Evolutionary conservation across 1,284 basidiomycete species (phyloP).

Genomic region (Marasmius fiardii): DNA sequence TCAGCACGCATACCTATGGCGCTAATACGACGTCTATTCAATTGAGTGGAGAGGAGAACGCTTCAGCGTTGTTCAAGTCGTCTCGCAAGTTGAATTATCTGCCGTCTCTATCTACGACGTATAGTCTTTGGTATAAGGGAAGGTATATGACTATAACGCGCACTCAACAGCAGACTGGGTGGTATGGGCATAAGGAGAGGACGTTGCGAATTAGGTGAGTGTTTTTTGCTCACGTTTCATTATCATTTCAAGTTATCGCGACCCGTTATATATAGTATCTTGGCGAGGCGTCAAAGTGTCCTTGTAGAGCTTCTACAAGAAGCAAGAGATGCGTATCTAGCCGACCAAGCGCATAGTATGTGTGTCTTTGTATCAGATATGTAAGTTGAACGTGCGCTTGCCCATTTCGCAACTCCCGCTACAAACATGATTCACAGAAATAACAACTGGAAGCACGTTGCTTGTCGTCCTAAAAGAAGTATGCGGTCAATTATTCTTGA

Average conservation of each 20-base stretch:
- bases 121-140: slow-evolving; percentile 47
- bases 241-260: neutral
- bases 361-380: slow-evolving; percentile 52
- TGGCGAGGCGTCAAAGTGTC: slow-evolving; percentile 43
- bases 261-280: slow-evolving; percentile 35
- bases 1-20: slow-evolving; percentile 42
- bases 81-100: slow-evolving; percentile 42
- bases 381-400: slow-evolving; percentile 25
- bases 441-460: slow-evolving; percentile 52
- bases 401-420: neutral
- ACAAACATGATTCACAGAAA: slow-evolving; percentile 16
- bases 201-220: slow-evolving; percentile 34
- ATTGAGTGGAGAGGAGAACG: slow-evolving; percentile 31
- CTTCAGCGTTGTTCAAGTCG: slow-evolving; percentile 17
- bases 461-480: slow-evolving; percentile 59
- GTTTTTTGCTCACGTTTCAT: neutral
- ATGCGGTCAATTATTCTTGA: slow-evolving; percentile 66
- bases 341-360: slow-evolving; percentile 50
- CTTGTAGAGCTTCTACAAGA: slow-evolving; percentile 52
- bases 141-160: slow-evolving; percentile 46
- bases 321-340: slow-evolving; percentile 50
- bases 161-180: slow-evolving; percentile 27
- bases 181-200: slow-evolving; percentile 31
- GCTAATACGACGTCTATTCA: slow-evolving; percentile 30
- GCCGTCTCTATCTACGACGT: slow-evolving; percentile 40